phyloP scores from a whole-genome alignment of 495 filamentous ascomycete genomes.

The Platismatia glauca region DNA sequence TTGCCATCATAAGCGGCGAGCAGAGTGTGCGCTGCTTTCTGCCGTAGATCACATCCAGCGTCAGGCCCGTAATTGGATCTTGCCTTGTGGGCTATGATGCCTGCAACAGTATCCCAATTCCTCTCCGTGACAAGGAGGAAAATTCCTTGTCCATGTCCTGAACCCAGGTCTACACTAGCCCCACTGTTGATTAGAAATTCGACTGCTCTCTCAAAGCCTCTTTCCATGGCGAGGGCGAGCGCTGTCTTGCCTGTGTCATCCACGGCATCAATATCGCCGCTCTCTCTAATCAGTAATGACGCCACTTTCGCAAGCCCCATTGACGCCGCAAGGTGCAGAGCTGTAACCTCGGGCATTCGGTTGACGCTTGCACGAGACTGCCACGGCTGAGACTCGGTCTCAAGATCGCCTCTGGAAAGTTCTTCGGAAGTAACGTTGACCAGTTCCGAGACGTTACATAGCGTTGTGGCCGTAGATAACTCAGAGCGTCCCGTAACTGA shows the following conservation, averaged over 20 bases:
- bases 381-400: too few relatives aligned
- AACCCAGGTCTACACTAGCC: neutral
- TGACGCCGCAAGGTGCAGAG: neutral
- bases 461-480: neutral
- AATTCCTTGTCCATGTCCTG: neutral
- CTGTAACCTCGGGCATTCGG: neutral
- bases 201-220: neutral
- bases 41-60: too few relatives aligned
- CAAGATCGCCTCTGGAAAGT: too few relatives aligned
- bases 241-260: neutral
- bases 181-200: neutral
- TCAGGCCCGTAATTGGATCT: too few relatives aligned
- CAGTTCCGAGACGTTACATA: too few relatives aligned
- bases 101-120: neutral
- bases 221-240: neutral
- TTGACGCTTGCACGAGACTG: too few relatives aligned
- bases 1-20: too few relatives aligned
- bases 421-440: too few relatives aligned
- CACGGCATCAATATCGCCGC: neutral
- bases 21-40: conserved; percentile 5
- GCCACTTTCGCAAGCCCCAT: neutral
- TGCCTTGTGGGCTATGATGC: neutral
- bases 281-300: neutral
- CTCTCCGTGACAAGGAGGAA: neutral
- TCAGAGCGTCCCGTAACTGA: neutral